A percentile compares a stretch with the other conserved stretches of the same genome.
Conservation (phyloP, 2,329 filamentous ascomycete species). For the Parasarocladium wereldwijsianum region DNA sequence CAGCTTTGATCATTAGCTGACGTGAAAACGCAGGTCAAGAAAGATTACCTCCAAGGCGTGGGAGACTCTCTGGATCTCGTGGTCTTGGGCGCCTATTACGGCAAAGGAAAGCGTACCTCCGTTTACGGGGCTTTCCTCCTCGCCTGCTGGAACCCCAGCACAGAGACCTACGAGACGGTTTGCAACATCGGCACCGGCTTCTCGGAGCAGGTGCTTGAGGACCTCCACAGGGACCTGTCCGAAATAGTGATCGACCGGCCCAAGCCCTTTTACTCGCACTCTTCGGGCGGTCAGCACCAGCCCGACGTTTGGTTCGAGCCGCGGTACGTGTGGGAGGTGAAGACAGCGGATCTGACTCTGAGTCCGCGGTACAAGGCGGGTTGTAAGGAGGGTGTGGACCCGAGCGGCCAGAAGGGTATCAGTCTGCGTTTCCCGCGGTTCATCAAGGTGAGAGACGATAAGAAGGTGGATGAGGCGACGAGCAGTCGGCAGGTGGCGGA, state of each 20-base stretch:
- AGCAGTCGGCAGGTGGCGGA: slow-evolving; percentile 76
- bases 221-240: slow-evolving; percentile 62
- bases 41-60: slow-evolving; percentile 87
- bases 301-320: slow-evolving; percentile 99
- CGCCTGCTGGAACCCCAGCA: slow-evolving; percentile 73
- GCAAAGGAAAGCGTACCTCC: slow-evolving; percentile 87
- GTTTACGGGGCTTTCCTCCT: slow-evolving; percentile 93
- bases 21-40: slow-evolving; percentile 56
- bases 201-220: slow-evolving; percentile 83
- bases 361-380: slow-evolving; percentile 91
- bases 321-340: slow-evolving; percentile 90
- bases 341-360: slow-evolving; percentile 86
- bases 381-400: slow-evolving; percentile 62
- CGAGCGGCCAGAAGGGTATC: slow-evolving; percentile 60
- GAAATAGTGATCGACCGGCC: slow-evolving; percentile 72
- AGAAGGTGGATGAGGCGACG: slow-evolving; percentile 86
- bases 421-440: slow-evolving; percentile 85
- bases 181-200: slow-evolving; percentile 99
- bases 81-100: slow-evolving; percentile 85
- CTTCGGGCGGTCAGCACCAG: slow-evolving; percentile 72
- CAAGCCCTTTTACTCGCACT: slow-evolving; percentile 91
- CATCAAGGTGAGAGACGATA: slow-evolving; percentile 84
- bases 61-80: slow-evolving; percentile 95
- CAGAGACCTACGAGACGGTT: slow-evolving; percentile 80
- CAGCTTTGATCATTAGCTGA: slow-evolving; percentile 9